Conservation (phyloP, 2,329 filamentous ascomycete genomes). For the Metarhizium sp. region DNA sequence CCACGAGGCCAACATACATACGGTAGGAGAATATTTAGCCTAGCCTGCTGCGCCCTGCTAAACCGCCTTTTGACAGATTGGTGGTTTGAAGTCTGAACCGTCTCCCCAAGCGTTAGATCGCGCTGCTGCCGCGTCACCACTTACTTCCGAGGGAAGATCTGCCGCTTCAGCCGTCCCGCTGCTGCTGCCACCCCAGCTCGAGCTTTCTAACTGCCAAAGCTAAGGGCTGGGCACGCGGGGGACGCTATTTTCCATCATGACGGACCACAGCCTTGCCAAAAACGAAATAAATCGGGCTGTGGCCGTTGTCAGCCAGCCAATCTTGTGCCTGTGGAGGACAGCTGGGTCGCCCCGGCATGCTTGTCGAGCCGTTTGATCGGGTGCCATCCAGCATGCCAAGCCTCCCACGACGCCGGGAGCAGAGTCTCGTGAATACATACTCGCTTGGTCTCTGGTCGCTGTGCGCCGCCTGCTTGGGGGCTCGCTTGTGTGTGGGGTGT, state of each 20-base stretch:
- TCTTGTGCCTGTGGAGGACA: background rate
- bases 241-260: background rate
- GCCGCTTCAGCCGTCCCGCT: slow-evolving; percentile 1
- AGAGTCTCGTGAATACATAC: background rate
- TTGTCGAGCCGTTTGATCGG: background rate
- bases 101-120: background rate
- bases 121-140: background rate
- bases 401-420: background rate
- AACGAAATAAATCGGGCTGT: background rate
- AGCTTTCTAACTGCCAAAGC: too few species aligned
- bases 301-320: background rate
- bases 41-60: background rate
- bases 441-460: background rate
- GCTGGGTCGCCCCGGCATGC: background rate
- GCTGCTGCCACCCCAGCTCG: background rate
- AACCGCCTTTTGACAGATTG: background rate
- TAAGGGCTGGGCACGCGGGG: too few species aligned
- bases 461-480: slow-evolving; percentile 4
- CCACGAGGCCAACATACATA: background rate
- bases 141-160: background rate
- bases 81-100: background rate
- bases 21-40: background rate
- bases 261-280: background rate
- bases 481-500: background rate
- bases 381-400: background rate